Conservation (phyloP, 1,284 basidiomycete species). For the Mycena citricolor region DNA sequence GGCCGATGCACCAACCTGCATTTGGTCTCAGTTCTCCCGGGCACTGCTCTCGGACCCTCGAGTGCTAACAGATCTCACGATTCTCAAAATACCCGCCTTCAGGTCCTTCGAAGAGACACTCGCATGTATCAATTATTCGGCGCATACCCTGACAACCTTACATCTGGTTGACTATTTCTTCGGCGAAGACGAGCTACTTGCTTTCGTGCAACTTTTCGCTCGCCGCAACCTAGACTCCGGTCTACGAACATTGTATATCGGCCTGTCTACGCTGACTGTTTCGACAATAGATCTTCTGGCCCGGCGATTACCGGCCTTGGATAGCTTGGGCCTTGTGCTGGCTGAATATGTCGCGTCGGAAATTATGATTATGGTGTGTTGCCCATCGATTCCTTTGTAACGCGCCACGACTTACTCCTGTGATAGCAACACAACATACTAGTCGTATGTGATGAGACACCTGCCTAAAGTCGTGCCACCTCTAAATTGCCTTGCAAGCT, state of each 20-base stretch:
- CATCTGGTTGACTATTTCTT: constrained; percentile 26
- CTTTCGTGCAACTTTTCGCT: constrained; percentile 23
- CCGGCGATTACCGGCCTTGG: constrained; percentile 25
- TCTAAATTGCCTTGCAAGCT: background rate
- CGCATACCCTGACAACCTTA: constrained; percentile 28
- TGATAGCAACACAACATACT: constrained; percentile 6
- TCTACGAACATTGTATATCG: constrained; percentile 24
- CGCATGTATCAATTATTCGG: constrained; percentile 22
- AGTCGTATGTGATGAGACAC: background rate
- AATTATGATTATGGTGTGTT: constrained; percentile 6
- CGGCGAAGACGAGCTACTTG: constrained; percentile 19
- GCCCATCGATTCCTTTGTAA: background rate
- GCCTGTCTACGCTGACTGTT: constrained; percentile 21
- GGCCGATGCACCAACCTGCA: constrained; percentile 2
- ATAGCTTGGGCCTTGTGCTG: constrained; percentile 11
- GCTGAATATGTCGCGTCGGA: background rate
- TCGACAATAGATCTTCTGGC: constrained; percentile 25
- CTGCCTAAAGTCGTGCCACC: background rate
- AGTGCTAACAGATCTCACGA: constrained; percentile 24
- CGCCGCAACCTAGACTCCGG: constrained; percentile 24
- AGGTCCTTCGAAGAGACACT: constrained; percentile 23
- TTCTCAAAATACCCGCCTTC: constrained; percentile 23
- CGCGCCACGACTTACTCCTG: background rate
- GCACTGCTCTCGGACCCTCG: background rate
- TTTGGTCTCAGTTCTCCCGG: constrained; percentile 13